Base-by-base conservation (phyloP, 768 basidiomycete species). In the Cystofilobasidium macerans region DNA sequence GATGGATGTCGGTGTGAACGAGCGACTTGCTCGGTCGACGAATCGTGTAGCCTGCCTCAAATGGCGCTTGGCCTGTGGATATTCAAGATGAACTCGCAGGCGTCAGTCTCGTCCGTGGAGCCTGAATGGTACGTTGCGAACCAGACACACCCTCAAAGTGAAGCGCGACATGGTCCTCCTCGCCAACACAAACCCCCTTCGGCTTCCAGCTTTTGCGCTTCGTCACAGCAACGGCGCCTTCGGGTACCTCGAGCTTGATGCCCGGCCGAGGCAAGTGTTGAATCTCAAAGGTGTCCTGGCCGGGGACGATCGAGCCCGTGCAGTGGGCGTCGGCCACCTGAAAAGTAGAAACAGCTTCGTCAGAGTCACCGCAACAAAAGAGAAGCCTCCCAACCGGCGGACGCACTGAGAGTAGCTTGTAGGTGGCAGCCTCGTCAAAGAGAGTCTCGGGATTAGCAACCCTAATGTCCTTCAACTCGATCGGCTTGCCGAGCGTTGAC, bases 291-390 rank as follows among this genome's bases (percentile, higher is more conserved):
- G 79, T 83, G 0, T 81, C 79, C 28, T 84, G 85, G 35, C 82
- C 81, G 2, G 78, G 65, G 28, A 82, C 71, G 22, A 97, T 80
- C 28, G 79, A 76, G 14, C 94, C 94, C 26, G 86, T 83, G 73
- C 94, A 99, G 76, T 88, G 86, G 1, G 84, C 83, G 73, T 97
- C 95, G 9, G 80, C 75, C 48, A 98, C 84, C 86, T 90, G 61
- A n/a, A 26, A n/a, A 38, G 2, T 30, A n/a, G n/a, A n/a, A n/a
- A n/a, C n/a, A n/a, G n/a, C n/a, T n/a, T n/a, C n/a, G n/a, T n/a
- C 33, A 68, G 43, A 69, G 64, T 61, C 22, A 35, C 47, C 1
- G 30, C 18, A 35, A 26, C 9, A 7, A 22, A 30, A 2, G 33
- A 16, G 35, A 35, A 9, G 58, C 1, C 32, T 36, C 71, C 33